A percentile compares a stretch with the other conserved stretches of the same genome.
Conservation (phyloP, 192 early-diverging fungal genomes). For the Coemansia sp. region DNA sequence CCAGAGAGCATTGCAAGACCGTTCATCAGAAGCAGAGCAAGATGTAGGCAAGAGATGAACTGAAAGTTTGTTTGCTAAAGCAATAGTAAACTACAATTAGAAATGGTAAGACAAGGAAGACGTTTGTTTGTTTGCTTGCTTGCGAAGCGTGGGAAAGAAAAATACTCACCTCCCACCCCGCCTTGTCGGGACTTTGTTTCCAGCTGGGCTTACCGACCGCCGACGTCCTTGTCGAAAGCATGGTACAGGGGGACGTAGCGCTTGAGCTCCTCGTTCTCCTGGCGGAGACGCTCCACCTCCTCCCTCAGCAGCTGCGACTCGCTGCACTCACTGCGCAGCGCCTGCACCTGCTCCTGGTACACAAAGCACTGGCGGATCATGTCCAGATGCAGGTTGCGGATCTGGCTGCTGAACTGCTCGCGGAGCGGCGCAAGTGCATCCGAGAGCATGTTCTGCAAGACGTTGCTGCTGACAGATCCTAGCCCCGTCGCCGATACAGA, state of each 20-base stretch:
- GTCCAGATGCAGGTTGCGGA: constrained; percentile 51
- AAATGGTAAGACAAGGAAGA: background rate
- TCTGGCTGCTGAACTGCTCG: constrained; percentile 45
- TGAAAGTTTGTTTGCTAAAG: no score
- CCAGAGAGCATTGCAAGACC: background rate
- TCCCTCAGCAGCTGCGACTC: constrained; percentile 32
- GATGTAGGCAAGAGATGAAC: background rate
- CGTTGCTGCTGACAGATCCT: constrained; percentile 29
- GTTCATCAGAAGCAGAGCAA: background rate
- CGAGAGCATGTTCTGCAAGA: constrained; percentile 38
- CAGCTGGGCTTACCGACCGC: background rate
- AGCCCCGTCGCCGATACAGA: constrained; percentile 1
- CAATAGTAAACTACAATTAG: background rate
- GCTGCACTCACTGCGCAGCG: constrained; percentile 33
- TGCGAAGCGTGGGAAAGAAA: constrained; percentile 3
- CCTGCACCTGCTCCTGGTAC: constrained; percentile 40
- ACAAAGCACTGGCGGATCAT: constrained; percentile 48
- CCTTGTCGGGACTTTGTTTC: background rate
- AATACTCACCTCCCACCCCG: no score
- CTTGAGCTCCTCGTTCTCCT: constrained; percentile 46
- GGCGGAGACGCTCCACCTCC: constrained; percentile 43
- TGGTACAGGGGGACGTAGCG: constrained; percentile 39
- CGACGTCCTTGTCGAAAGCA: background rate
- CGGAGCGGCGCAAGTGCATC: constrained; percentile 45
- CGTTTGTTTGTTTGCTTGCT: no score